phyloP scores from a whole-genome alignment of 805 yeast genomes.

The Debaryomyces castellii region DNA sequence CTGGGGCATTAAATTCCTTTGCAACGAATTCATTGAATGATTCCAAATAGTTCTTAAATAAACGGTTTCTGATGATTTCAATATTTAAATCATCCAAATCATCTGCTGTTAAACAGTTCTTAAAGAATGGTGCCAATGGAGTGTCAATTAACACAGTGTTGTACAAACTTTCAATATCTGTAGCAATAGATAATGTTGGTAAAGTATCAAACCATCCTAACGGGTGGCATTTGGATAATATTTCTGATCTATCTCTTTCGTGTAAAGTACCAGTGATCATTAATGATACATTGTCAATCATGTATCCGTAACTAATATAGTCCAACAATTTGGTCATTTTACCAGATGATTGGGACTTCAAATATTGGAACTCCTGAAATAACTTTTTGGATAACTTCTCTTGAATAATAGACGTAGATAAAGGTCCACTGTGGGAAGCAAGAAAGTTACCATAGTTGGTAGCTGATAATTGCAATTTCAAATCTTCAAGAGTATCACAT shows the following conservation, averaged over 20 bases:
- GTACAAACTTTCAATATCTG: slow-evolving; percentile 91
- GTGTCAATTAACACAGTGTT: slow-evolving; percentile 93
- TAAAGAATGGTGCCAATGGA: slow-evolving; percentile 95
- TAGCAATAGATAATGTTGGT: slow-evolving; percentile 92
- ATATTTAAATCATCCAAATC: slow-evolving; percentile 94
- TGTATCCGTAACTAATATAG: slow-evolving; percentile 90
- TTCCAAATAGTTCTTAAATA: slow-evolving; percentile 91
- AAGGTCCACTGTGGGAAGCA: slow-evolving; percentile 76
- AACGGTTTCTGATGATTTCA: slow-evolving; percentile 87
- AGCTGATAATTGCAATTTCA: slow-evolving; percentile 89
- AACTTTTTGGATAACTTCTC: slow-evolving; percentile 72
- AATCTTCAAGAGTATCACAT: slow-evolving; percentile 92
- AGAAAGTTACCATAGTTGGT: slow-evolving; percentile 94
- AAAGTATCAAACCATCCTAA: slow-evolving; percentile 98
- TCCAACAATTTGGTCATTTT: slow-evolving; percentile 83
- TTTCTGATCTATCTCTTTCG: slow-evolving; percentile 86
- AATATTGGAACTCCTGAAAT: slow-evolving; percentile 80
- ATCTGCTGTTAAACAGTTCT: slow-evolving; percentile 80
- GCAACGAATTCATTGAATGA: slow-evolving; percentile 72
- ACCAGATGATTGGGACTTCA: slow-evolving; percentile 80
- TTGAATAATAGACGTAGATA: slow-evolving; percentile 85
- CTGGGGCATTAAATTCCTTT: slow-evolving; percentile 66
- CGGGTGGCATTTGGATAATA: slow-evolving; percentile 90
- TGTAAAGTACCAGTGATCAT: slow-evolving; percentile 97
- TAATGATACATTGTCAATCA: slow-evolving; percentile 96